Conservation (phyloP, 2,329 filamentous ascomycete species). For the Gremmenia infestans region DNA sequence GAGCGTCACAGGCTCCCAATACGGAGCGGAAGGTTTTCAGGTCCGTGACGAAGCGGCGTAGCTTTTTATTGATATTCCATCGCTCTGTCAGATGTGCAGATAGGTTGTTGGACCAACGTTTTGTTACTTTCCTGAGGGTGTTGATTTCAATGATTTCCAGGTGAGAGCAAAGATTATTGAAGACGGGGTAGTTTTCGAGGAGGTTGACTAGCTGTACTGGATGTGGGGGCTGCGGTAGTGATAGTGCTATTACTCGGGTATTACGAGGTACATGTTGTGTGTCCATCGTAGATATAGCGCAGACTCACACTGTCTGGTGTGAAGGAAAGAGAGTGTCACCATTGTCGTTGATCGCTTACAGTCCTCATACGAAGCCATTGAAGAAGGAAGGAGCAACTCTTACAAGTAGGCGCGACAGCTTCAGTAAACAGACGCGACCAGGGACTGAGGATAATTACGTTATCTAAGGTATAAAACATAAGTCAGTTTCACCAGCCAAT, state of each 20-base stretch:
- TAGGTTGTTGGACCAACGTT: not conserved
- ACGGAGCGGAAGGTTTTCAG: not conserved
- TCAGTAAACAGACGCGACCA: no score
- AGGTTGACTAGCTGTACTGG: not conserved
- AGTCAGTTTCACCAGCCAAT: no score
- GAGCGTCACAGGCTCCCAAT: not conserved
- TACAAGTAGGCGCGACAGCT: not conserved
- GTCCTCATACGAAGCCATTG: not conserved
- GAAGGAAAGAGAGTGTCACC: not conserved
- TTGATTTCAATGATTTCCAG: not conserved
- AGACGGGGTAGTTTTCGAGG: not conserved
- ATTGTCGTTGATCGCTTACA: not conserved
- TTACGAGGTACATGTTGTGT: not conserved
- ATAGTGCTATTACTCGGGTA: not conserved
- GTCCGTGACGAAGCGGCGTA: constrained; percentile 7
- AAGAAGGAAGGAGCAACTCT: not conserved
- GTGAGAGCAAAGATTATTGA: not conserved
- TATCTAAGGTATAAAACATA: no score
- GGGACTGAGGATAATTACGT: no score
- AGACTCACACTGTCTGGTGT: not conserved
- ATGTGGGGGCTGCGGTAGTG: not conserved
- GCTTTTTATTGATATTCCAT: constrained; percentile 7
- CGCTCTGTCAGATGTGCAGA: not conserved
- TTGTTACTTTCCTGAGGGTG: not conserved
- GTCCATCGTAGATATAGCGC: not conserved